phyloP scores from a whole-genome alignment of 1,284 basidiomycete species.

The Termitomyces sp. region DNA sequence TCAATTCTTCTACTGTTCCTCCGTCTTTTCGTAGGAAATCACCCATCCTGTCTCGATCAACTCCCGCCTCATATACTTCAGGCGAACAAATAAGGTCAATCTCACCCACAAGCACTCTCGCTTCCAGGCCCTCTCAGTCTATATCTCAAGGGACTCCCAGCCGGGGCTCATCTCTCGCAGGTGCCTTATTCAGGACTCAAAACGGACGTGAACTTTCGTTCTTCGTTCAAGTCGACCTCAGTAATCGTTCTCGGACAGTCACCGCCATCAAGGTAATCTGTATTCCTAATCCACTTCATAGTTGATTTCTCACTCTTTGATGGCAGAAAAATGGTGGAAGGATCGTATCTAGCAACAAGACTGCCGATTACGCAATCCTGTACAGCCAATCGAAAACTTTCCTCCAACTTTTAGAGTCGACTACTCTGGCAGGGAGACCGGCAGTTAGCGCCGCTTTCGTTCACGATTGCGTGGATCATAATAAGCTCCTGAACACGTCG shows the following conservation, averaged over 20 bases:
- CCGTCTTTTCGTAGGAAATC: slow-evolving; percentile 15
- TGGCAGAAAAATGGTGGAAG: slow-evolving; percentile 59
- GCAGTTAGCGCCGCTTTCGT: slow-evolving; percentile 51
- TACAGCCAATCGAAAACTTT: slow-evolving; percentile 45
- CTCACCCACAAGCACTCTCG: slow-evolving; percentile 5
- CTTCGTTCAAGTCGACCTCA: slow-evolving; percentile 53
- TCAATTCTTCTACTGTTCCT: slow-evolving; percentile 7
- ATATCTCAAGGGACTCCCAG: not conserved
- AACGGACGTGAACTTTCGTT: slow-evolving; percentile 40
- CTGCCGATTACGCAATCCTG: slow-evolving; percentile 57
- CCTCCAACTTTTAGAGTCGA: slow-evolving; percentile 36
- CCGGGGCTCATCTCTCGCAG: slow-evolving; percentile 1
- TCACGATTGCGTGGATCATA: slow-evolving; percentile 43
- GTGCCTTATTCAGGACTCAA: slow-evolving; percentile 26
- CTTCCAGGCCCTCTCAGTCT: not conserved
- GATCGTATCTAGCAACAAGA: slow-evolving; percentile 42
- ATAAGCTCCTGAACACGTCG: slow-evolving; percentile 40
- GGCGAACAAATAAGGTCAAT: slow-evolving; percentile 7
- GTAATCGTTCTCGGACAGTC: slow-evolving; percentile 41
- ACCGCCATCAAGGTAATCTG: slow-evolving; percentile 47
- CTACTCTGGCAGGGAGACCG: slow-evolving; percentile 30
- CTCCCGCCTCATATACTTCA: slow-evolving; percentile 7
- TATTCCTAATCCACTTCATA: not conserved
- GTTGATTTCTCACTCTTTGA: not conserved
- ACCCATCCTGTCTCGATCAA: slow-evolving; percentile 8